Evolutionary conservation across 2,329 filamentous ascomycete genomes (phyloP), one percentile per base, ranked within the genome.

Genomic region (Hymenoscyphus fructigenus): DNA sequence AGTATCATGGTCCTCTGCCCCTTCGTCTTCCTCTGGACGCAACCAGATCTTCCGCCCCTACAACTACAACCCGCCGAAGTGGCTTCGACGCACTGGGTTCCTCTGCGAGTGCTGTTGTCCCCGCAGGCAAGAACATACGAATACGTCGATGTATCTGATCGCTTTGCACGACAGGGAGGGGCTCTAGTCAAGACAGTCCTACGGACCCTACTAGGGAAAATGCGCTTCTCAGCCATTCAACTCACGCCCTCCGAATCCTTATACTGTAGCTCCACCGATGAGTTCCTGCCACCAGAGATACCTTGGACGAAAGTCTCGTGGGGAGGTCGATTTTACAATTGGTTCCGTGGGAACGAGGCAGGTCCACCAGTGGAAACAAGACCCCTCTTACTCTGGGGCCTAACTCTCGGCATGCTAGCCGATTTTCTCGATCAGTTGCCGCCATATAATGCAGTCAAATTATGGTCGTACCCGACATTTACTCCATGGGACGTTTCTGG

Each of bases 391-490:
- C 83, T 91, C 1, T 91, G 88, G 88, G 88, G 88, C 0, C 75
- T 91, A 38, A 90, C 88, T 0, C 78, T 91, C 1, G 88, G 88
- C 5, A 84, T 91, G 36, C 76, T 90, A 47, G 85, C 85, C 17
- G 88, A 91, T 75, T 87, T 91, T 68, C 79, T 91, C 28, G 87
- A 90, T 68, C 82, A 89, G 71, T 76, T 90, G 3, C 88, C 88
- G n/a, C 86, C 87, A 1, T 79, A 85, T 41, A 79, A 83, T 67
- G 85, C 86, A 1, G 81, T 90, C 3, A 78, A 84, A 38, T 75
- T 89, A 29, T 91, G 88, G 87, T 83, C 83, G 34, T 90, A 89
- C 71, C 88, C 88, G 0, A 90, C 86, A 0, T 90, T 91, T 72
- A 89, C 87, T 0, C 81, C 84, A 1, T 81, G 80, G 64, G 88